Evolutionary conservation across 108 stramenopile species (phyloP).

Genomic region (Cyclostephanos invisitatus): DNA sequence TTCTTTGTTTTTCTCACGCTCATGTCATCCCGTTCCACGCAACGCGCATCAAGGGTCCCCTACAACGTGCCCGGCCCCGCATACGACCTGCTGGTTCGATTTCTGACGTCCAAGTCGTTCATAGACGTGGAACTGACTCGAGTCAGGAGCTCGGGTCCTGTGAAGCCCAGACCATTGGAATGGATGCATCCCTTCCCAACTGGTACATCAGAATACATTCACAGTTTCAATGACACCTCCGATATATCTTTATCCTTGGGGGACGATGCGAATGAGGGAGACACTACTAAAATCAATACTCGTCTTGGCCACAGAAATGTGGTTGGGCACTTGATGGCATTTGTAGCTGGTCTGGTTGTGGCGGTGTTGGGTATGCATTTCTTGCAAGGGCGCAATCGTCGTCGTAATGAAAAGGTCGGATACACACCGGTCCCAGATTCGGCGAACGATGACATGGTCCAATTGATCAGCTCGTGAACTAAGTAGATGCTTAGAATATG

Average conservation of each 20-base stretch:
- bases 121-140: neutral
- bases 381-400: neutral
- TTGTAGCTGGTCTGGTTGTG: neutral
- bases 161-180: neutral
- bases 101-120: conserved; percentile 6
- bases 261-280: neutral
- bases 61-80: conserved; percentile 9
- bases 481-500: neutral
- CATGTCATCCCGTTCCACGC: too few species aligned
- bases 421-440: neutral
- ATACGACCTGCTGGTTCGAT: conserved; percentile 10
- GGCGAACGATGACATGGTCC: neutral
- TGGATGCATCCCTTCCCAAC: neutral
- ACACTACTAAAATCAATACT: neutral
- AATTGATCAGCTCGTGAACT: neutral
- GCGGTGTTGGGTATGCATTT: neutral
- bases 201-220: neutral
- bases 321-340: neutral
- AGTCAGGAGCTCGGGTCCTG: neutral
- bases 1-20: too few species aligned
- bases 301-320: neutral
- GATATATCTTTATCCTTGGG: neutral
- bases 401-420: neutral
- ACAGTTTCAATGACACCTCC: neutral
- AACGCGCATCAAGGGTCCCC: too few species aligned